A percentile compares a stretch with the other conserved stretches of the same genome.
Conservation (phyloP, 306 rosid genomes). For the Argentina anserina region DNA sequence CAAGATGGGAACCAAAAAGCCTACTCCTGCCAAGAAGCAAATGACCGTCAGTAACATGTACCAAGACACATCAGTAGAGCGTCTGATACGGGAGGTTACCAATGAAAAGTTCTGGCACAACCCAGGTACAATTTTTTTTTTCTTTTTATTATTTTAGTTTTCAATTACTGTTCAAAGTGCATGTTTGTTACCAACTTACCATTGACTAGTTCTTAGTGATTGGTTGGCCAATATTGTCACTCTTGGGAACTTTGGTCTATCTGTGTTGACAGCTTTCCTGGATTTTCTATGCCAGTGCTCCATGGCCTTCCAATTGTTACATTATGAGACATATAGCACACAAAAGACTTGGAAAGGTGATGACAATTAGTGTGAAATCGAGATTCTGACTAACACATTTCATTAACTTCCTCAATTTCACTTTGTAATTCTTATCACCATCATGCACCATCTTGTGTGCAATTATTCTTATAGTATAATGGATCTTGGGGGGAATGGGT, state of each 20-base stretch:
- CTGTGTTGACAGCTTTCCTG: constrained; percentile 31
- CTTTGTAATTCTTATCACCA: constrained; percentile 54
- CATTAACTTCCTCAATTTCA: constrained; percentile 49
- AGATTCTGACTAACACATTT: constrained; percentile 48
- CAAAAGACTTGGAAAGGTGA: constrained; percentile 67
- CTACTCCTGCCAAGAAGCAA: constrained; percentile 72
- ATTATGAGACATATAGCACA: constrained; percentile 67
- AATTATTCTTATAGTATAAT: constrained; percentile 55
- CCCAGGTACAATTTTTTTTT: constrained; percentile 59
- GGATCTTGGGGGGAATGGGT: constrained; percentile 28
- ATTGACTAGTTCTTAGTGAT: constrained; percentile 1
- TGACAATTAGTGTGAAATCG: constrained; percentile 57
- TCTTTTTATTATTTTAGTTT: neutral
- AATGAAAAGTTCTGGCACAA: constrained; percentile 96
- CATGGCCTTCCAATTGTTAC: constrained; percentile 61
- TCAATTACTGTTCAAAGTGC: neutral
- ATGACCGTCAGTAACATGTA: constrained; percentile 43
- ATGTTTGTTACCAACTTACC: constrained; percentile 1
- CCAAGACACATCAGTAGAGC: constrained; percentile 92
- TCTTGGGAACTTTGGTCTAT: constrained; percentile 20
- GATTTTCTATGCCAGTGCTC: constrained; percentile 53
- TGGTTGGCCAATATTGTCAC: constrained; percentile 12
- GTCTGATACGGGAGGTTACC: constrained; percentile 96
- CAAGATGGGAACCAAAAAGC: constrained; percentile 69
- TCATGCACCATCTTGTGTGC: constrained; percentile 49